These are phyloP conservation scores for Scleromitrula shiraiana DNA, from an alignment of 2,329 filamentous ascomycete genomes.

Conservation along the genomic window DNA sequence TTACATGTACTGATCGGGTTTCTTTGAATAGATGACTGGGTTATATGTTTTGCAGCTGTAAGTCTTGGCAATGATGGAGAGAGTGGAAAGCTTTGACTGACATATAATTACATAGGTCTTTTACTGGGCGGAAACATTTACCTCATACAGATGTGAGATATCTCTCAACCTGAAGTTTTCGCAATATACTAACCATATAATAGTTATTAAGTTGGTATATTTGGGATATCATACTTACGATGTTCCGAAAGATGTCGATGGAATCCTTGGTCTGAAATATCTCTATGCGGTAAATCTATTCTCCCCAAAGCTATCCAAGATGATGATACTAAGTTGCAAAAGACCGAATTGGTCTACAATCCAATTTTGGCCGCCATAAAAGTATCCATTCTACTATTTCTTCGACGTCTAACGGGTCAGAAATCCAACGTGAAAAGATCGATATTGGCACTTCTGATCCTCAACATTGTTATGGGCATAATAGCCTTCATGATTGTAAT, in stretches of 20 bases:
- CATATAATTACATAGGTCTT: not conserved
- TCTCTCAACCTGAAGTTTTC: not conserved
- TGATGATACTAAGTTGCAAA: not conserved
- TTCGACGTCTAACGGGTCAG: slow-evolving; percentile 35
- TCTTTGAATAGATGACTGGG: slow-evolving; percentile 8
- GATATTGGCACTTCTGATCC: slow-evolving; percentile 21
- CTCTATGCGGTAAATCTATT: not conserved
- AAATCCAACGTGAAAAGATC: slow-evolving; percentile 30
- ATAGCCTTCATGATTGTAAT: not conserved
- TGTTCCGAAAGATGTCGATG: not conserved
- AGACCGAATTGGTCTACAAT: slow-evolving; percentile 30
- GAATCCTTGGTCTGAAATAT: not conserved
- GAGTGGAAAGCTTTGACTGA: not conserved
- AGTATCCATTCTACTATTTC: slow-evolving; percentile 38
- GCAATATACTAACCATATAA: not conserved
- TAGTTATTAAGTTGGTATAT: not conserved
- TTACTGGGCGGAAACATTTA: slow-evolving; percentile 3
- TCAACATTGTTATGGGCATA: slow-evolving; percentile 7
- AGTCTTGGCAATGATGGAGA: too few species aligned
- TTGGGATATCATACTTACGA: not conserved
- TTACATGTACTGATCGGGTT: not conserved
- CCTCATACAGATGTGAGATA: not conserved
- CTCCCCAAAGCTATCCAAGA: not conserved
- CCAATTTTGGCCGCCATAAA: slow-evolving; percentile 40
- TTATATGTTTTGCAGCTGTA: not conserved